Percentiles rank a stretch among this genome's conserved stretches.
Conservation (phyloP, 495 filamentous ascomycete species). For the Amniculicola lignicola region DNA sequence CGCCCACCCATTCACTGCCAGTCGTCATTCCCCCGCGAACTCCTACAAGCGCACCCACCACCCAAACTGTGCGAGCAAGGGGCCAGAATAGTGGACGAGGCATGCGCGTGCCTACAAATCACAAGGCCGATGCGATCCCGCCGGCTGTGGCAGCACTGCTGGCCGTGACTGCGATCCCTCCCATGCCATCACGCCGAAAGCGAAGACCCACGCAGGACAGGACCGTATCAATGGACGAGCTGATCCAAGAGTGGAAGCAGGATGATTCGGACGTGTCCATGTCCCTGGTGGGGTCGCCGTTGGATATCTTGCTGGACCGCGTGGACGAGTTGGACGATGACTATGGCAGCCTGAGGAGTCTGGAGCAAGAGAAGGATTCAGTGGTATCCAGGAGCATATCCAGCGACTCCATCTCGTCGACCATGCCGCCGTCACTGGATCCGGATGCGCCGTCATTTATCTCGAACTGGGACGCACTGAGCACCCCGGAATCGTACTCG, state of each 20-base stretch:
- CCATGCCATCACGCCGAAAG: constrained; percentile 32
- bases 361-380: constrained; percentile 30
- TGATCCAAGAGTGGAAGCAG: constrained; percentile 43
- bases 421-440: constrained; percentile 41
- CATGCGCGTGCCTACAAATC: constrained; percentile 16
- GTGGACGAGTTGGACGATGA: constrained; percentile 37
- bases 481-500: constrained; percentile 30
- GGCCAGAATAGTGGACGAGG: constrained; percentile 32
- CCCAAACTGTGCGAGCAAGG: constrained; percentile 30
- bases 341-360: constrained; percentile 14
- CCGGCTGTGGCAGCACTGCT: constrained; percentile 47
- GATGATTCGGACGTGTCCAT: constrained; percentile 30
- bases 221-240: constrained; percentile 43
- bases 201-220: constrained; percentile 21
- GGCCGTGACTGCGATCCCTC: constrained; percentile 45
- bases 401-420: constrained; percentile 40
- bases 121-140: constrained; percentile 40
- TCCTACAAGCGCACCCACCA: constrained; percentile 13
- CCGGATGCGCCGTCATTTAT: constrained; percentile 33
- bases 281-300: constrained; percentile 34
- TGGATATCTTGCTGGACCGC: constrained; percentile 42
- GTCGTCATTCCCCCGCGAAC: constrained; percentile 35
- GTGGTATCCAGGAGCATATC: constrained; percentile 37
- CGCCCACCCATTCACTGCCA: constrained; percentile 25
- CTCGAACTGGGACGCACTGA: constrained; percentile 27